Evolutionary conservation across 2,329 filamentous ascomycete genomes (phyloP).

Genomic region (Akanthomyces lecanii): DNA sequence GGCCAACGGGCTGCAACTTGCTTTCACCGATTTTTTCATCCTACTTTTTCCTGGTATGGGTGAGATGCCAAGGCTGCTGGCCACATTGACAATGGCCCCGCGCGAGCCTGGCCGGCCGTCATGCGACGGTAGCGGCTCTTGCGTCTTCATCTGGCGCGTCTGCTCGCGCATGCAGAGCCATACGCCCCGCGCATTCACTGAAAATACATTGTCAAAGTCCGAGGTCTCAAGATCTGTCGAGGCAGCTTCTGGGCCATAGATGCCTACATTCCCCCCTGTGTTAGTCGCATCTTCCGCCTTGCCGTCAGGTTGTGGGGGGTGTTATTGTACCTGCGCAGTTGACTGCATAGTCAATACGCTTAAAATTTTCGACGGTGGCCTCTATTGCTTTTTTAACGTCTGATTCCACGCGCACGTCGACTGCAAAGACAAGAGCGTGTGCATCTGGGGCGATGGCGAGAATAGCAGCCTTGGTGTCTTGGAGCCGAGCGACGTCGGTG

Average conservation of each 20-base stretch:
- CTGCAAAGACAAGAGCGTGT: slow-evolving; percentile 25
- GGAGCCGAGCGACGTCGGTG: slow-evolving; percentile 28
- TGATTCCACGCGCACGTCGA: slow-evolving; percentile 34
- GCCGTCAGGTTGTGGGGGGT: neutral
- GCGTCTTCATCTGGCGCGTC: slow-evolving; percentile 39
- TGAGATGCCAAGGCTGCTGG: slow-evolving; percentile 40
- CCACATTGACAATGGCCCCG: slow-evolving; percentile 44
- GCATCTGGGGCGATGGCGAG: slow-evolving; percentile 26
- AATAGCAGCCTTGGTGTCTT: slow-evolving; percentile 31
- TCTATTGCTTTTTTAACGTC: slow-evolving; percentile 33
- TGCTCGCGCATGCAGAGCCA: slow-evolving; percentile 43
- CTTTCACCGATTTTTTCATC: slow-evolving; percentile 17
- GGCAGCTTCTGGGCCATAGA: slow-evolving; percentile 33
- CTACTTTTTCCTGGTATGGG: slow-evolving; percentile 38
- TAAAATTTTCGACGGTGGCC: slow-evolving; percentile 30
- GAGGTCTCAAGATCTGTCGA: slow-evolving; percentile 32
- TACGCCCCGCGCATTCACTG: slow-evolving; percentile 40
- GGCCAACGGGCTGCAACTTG: neutral
- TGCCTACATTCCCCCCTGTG: slow-evolving; percentile 23
- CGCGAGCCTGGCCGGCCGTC: slow-evolving; percentile 38
- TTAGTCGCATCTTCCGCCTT: neutral
- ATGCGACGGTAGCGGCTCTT: slow-evolving; percentile 39
- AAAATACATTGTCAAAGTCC: slow-evolving; percentile 41
- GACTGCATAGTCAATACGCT: slow-evolving; percentile 42
- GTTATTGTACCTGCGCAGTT: slow-evolving; percentile 37